Evolutionary conservation across 208 protist genomes (phyloP).

Genomic region (Leishmania braziliensis): DNA sequence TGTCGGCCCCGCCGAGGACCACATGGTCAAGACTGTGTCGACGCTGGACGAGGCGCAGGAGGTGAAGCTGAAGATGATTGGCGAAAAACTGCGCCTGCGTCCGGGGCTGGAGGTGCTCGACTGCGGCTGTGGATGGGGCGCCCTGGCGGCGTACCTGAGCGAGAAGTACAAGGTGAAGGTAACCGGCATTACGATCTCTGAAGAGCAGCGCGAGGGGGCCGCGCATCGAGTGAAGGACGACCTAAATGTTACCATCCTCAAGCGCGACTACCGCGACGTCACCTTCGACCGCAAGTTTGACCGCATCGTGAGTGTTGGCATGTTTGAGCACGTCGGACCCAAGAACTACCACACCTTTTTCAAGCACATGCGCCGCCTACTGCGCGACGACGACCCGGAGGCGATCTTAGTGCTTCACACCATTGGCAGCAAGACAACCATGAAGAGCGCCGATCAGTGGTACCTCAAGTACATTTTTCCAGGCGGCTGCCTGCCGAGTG

Average conservation of each 20-base stretch:
- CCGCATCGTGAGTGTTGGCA: constrained; percentile 78
- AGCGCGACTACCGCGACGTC: constrained; percentile 81
- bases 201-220: constrained; percentile 51
- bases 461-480: constrained; percentile 89
- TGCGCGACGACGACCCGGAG: constrained; percentile 59
- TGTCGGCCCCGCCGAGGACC: constrained; percentile 18
- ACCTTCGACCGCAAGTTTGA: constrained; percentile 54
- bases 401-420: constrained; percentile 74
- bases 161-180: constrained; percentile 64
- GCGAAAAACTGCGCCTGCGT: constrained; percentile 71
- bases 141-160: constrained; percentile 55
- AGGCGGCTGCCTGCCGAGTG: constrained; percentile 55
- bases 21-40: constrained; percentile 16
- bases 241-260: constrained; percentile 47
- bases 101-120: constrained; percentile 70
- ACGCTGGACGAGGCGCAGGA: constrained; percentile 76
- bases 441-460: constrained; percentile 70
- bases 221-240: constrained; percentile 30
- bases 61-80: constrained; percentile 76
- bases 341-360: constrained; percentile 83
- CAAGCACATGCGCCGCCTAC: constrained; percentile 52
- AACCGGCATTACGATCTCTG: constrained; percentile 78
- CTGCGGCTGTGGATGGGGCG: constrained; percentile 85
- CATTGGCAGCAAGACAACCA: constrained; percentile 69
- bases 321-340: constrained; percentile 87